A percentile compares a stretch with the other conserved stretches of the same genome.
phyloP scores from a whole-genome alignment of 306 rosid species.

The Oemleria cerasiformis region DNA sequence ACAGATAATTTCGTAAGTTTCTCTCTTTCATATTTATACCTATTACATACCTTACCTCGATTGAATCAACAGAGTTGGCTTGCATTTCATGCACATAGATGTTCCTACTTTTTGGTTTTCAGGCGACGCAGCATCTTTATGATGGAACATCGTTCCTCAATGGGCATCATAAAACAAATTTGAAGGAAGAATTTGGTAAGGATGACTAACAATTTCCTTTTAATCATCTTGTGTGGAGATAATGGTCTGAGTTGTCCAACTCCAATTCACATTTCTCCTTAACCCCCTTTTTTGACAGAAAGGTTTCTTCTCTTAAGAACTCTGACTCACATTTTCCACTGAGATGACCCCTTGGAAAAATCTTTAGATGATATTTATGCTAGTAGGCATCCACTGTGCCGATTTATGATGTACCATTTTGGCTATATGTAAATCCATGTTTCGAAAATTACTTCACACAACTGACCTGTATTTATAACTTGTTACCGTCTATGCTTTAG shows the following conservation, averaged over 20 bases:
- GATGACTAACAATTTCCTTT: slow-evolving; percentile 11
- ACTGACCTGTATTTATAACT: neutral
- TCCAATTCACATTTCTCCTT: slow-evolving; percentile 2
- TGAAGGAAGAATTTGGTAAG: slow-evolving; percentile 95
- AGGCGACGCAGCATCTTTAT: slow-evolving; percentile 70
- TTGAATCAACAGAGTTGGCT: slow-evolving; percentile 17
- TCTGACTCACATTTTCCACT: neutral
- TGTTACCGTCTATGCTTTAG: neutral
- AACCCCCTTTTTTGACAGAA: neutral
- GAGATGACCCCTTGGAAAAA: neutral
- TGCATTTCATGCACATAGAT: slow-evolving; percentile 26
- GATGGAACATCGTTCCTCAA: slow-evolving; percentile 69
- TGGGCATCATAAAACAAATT: slow-evolving; percentile 61
- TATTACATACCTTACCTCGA: neutral
- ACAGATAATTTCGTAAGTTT: slow-evolving; percentile 52
- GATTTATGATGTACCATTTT: neutral
- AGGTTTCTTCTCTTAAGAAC: neutral
- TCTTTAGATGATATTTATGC: neutral
- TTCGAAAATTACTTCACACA: neutral
- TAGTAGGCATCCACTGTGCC: neutral
- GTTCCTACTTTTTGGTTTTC: slow-evolving; percentile 32
- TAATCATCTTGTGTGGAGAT: slow-evolving; percentile 21
- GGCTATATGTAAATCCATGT: neutral
- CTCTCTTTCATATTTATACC: neutral
- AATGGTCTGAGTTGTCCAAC: slow-evolving; percentile 25